Percentiles rank a stretch among this genome's conserved stretches.
phyloP scores from a whole-genome alignment of 352 stramenopile species.

The Thalassiosira sp. region DNA sequence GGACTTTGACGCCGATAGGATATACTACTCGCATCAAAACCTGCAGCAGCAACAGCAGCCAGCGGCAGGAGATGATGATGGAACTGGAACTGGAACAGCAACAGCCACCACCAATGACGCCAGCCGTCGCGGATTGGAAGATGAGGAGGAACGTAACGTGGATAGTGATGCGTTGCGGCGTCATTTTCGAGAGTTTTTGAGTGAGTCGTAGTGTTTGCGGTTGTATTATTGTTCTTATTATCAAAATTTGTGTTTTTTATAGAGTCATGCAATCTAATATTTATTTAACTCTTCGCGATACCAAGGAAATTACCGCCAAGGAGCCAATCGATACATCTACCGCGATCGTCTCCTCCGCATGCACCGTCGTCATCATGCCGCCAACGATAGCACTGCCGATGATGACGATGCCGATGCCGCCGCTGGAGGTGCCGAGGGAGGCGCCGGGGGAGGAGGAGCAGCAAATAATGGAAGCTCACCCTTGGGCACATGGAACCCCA shows the following conservation, averaged over 20 bases:
- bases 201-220: too few relatives aligned
- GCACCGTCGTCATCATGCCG: conserved; percentile 65
- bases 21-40: conserved; percentile 83
- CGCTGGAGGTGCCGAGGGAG: background rate
- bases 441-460: background rate
- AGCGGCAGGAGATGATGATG: conserved; percentile 2
- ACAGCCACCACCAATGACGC: background rate
- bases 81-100: conserved; percentile 3
- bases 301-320: conserved; percentile 78
- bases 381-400: conserved; percentile 19
- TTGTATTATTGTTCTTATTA: too few relatives aligned
- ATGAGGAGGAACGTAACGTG: conserved; percentile 44
- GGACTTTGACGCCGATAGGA: conserved; percentile 81
- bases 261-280: background rate
- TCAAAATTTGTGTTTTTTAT: conserved; percentile 40
- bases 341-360: conserved; percentile 74
- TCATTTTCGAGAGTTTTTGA: conserved; percentile 81
- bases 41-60: conserved; percentile 45
- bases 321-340: conserved; percentile 73
- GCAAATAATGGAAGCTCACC: too few relatives aligned
- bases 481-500: conserved; percentile 33
- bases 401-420: conserved; percentile 11
- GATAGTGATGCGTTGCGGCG: conserved; percentile 59
- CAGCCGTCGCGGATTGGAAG: background rate
- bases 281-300: background rate